These are phyloP conservation scores for Xylaria castorea DNA, from an alignment of 495 filamentous ascomycete species.

Conservation along the genomic window DNA sequence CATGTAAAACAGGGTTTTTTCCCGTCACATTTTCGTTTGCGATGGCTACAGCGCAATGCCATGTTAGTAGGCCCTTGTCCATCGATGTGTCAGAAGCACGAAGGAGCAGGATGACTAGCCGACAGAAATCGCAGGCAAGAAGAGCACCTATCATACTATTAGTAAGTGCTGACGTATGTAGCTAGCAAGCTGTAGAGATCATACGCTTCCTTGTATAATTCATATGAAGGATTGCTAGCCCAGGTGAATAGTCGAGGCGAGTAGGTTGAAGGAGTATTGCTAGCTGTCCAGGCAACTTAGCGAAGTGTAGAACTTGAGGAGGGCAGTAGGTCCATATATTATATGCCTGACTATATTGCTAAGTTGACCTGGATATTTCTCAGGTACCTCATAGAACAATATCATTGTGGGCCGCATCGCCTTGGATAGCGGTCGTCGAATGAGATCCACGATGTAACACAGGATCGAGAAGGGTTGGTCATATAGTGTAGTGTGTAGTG, in stretches of 20 bases:
- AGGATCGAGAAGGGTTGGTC: neutral
- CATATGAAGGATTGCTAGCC: constrained; percentile 27
- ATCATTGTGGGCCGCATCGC: constrained; percentile 17
- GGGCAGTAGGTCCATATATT: neutral
- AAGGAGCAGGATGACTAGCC: constrained; percentile 27
- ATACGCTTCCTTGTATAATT: constrained; percentile 48
- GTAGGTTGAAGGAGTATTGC: neutral
- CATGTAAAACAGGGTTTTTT: constrained; percentile 44
- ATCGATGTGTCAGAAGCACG: constrained; percentile 8
- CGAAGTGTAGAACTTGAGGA: neutral
- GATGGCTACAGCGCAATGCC: constrained; percentile 33
- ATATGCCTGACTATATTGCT: neutral
- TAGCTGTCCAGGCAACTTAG: neutral
- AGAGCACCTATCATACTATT: constrained; percentile 38
- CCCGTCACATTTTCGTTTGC: constrained; percentile 45
- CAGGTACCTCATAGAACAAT: constrained; percentile 10
- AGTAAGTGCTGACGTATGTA: constrained; percentile 18
- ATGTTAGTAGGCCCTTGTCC: constrained; percentile 26
- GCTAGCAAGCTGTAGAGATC: neutral
- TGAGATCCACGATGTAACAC: constrained; percentile 20
- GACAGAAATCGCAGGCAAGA: constrained; percentile 47
- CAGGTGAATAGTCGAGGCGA: neutral
- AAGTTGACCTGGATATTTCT: neutral
- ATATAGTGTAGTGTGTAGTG: neutral
- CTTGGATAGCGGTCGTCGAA: neutral